Conservation (phyloP, 1,284 basidiomycete genomes). For the Boletellus deceptivus region DNA sequence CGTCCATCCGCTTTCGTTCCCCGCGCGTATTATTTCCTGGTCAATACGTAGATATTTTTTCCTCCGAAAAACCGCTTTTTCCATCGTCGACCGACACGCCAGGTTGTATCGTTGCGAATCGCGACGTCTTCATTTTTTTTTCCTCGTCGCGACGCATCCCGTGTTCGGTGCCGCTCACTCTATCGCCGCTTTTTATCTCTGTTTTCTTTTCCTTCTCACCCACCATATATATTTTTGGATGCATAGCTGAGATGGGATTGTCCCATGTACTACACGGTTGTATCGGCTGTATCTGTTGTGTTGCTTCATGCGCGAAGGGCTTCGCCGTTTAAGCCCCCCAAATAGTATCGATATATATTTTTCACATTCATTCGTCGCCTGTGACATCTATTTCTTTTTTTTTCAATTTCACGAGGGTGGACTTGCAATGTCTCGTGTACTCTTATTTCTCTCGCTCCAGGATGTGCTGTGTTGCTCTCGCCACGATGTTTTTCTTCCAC, state of each 20-base stretch:
- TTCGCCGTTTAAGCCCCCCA: slow-evolving; percentile 44
- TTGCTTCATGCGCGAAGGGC: slow-evolving; percentile 43
- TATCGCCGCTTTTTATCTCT: not conserved
- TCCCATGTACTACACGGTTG: slow-evolving; percentile 16
- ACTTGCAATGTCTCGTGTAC: too few species aligned
- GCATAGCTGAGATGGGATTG: slow-evolving; percentile 18
- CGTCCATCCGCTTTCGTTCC: not conserved
- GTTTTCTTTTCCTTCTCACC: slow-evolving; percentile 20
- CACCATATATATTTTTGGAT: slow-evolving; percentile 33
- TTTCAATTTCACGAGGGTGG: too few species aligned
- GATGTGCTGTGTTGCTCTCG: too few species aligned
- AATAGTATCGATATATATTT: slow-evolving; percentile 28
- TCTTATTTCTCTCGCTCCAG: too few species aligned
- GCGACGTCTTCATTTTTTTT: slow-evolving; percentile 6
- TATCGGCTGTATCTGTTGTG: slow-evolving; percentile 28
- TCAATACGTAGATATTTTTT: slow-evolving; percentile 18
- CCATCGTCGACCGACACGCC: slow-evolving; percentile 1
- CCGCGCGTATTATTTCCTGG: not conserved
- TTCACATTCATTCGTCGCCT: not conserved
- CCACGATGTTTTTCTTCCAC: too few species aligned
- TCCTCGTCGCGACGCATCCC: slow-evolving; percentile 1
- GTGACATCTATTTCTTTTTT: not conserved
- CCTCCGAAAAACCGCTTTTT: slow-evolving; percentile 5
- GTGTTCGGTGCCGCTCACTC: not conserved
- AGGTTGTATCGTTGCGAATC: slow-evolving; percentile 20